A percentile compares a stretch with the other conserved stretches of the same genome.
Evolutionary conservation across 306 rosid genomes (phyloP).

Genomic region (Rosa multiflora): DNA sequence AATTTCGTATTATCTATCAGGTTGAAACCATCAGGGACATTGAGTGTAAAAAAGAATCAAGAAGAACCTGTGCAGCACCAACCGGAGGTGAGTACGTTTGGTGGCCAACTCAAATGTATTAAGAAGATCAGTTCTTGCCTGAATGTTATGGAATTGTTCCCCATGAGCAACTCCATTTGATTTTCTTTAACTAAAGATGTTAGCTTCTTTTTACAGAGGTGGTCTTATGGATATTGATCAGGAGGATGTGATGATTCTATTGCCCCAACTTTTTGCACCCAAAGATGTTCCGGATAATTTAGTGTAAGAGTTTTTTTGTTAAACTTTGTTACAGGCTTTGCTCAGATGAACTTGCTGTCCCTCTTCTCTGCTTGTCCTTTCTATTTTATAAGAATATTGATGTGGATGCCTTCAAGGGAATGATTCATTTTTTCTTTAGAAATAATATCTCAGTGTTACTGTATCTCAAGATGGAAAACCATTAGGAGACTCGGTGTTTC

Average conservation of each 20-base stretch:
- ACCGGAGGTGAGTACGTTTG: conserved; percentile 49
- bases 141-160: background rate
- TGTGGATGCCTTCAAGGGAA: background rate
- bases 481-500: background rate
- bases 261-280: conserved; percentile 72
- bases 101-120: background rate
- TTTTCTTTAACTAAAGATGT: background rate
- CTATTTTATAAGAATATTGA: too few species aligned
- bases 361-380: too few species aligned
- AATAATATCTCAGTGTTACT: conserved; percentile 4
- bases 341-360: too few species aligned
- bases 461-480: background rate
- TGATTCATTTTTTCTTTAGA: background rate
- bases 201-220: conserved; percentile 29
- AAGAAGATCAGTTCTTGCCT: background rate
- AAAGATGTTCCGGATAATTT: conserved; percentile 81
- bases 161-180: background rate
- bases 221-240: conserved; percentile 61
- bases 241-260: conserved; percentile 73
- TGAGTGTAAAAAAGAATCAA: too few species aligned
- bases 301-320: conserved; percentile 59
- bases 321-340: too few species aligned
- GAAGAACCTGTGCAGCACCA: too few species aligned
- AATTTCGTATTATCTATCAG: too few species aligned
- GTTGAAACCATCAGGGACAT: too few species aligned